These are phyloP conservation scores for Dalbergia cochinchinensis DNA, from an alignment of 306 rosid genomes.

Conservation along the genomic window DNA sequence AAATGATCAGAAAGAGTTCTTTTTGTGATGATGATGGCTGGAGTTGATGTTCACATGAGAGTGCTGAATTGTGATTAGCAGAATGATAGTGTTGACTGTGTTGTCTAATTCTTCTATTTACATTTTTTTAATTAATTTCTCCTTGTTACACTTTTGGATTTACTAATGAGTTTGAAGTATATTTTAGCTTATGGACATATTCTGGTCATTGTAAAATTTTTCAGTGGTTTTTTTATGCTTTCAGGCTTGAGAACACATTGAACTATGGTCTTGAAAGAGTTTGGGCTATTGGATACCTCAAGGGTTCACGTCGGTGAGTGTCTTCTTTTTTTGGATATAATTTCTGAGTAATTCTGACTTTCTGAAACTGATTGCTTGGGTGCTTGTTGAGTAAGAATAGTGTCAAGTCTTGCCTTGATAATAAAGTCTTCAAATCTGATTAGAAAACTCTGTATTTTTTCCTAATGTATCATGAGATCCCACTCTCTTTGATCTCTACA, in stretches of 20 bases:
- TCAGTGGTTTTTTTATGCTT: constrained; percentile 37
- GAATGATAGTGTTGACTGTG: constrained; percentile 29
- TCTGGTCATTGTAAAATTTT: background rate
- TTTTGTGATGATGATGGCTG: constrained; percentile 7
- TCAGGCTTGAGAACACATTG: constrained; percentile 98
- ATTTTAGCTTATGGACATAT: constrained; percentile 12
- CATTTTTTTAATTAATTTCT: background rate
- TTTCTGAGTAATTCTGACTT: background rate
- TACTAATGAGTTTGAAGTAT: constrained; percentile 14
- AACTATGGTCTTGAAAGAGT: constrained; percentile 99
- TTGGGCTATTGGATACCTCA: constrained; percentile 99
- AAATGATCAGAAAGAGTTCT: constrained; percentile 23
- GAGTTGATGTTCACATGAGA: constrained; percentile 39
- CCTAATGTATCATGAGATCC: constrained; percentile 14
- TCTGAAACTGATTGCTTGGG: constrained; percentile 8
- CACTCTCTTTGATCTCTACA: constrained; percentile 27
- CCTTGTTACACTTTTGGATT: background rate
- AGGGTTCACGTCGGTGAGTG: constrained; percentile 93
- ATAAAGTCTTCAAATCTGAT: constrained; percentile 29
- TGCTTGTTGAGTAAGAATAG: constrained; percentile 24
- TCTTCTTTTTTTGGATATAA: constrained; percentile 5
- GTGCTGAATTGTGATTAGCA: constrained; percentile 28
- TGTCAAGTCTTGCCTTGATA: constrained; percentile 10
- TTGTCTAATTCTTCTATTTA: constrained; percentile 24
- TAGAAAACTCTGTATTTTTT: background rate